Conservation (phyloP, 192 early-diverging fungal genomes). For the Coemansia sp. region DNA sequence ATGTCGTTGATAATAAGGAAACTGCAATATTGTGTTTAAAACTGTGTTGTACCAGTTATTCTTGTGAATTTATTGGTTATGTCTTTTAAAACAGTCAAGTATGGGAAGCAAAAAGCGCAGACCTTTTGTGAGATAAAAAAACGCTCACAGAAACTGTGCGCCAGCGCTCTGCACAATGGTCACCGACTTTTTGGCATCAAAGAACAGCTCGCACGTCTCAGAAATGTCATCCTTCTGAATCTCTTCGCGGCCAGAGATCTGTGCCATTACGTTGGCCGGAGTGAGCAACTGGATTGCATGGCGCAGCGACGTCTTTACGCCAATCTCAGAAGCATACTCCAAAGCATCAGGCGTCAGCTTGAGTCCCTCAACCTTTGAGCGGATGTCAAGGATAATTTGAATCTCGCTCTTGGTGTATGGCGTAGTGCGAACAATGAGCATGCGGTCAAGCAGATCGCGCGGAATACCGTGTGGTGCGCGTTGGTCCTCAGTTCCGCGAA, state of each 20-base stretch:
- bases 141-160: slow-evolving; percentile 29
- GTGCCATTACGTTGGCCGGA: slow-evolving; percentile 82
- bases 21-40: neutral
- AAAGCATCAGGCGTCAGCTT: slow-evolving; percentile 75
- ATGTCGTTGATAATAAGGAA: neutral
- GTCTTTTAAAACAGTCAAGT: neutral
- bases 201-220: slow-evolving; percentile 82
- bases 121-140: neutral
- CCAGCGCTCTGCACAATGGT: slow-evolving; percentile 42
- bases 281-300: slow-evolving; percentile 95
- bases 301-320: slow-evolving; percentile 86
- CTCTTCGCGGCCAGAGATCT: slow-evolving; percentile 79
- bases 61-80: neutral
- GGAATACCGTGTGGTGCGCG: slow-evolving; percentile 94
- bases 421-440: slow-evolving; percentile 92
- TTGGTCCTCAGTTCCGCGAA: slow-evolving; percentile 71
- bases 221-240: slow-evolving; percentile 85
- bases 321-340: slow-evolving; percentile 77
- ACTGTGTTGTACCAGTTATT: neutral
- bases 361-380: slow-evolving; percentile 88
- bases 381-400: slow-evolving; percentile 85
- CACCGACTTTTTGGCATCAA: slow-evolving; percentile 53
- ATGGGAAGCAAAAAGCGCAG: neutral
- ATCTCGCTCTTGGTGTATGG: slow-evolving; percentile 93
- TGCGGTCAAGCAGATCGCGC: slow-evolving; percentile 91